Evolutionary conservation across 1,139 yeast genomes (phyloP).

Genomic region (Meyerozyma guilliermondii): DNA sequence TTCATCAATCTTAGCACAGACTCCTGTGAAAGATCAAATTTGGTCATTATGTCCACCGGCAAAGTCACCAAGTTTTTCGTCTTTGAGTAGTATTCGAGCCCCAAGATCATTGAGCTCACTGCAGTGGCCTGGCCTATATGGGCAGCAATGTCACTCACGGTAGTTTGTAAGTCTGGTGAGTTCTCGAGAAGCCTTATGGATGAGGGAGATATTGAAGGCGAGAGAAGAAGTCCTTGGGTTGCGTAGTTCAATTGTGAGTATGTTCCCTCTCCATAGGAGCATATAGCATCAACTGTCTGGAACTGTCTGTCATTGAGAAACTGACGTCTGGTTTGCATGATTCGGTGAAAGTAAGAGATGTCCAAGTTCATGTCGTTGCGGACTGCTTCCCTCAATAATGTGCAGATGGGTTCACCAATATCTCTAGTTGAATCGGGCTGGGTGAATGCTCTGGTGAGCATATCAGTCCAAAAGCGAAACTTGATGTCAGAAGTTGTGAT

Average conservation of each 20-base stretch:
- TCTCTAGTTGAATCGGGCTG: conserved; percentile 31
- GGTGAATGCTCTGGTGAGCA: conserved; percentile 38
- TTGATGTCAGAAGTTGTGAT: conserved; percentile 47
- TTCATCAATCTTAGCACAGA: conserved; percentile 46
- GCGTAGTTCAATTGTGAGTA: conserved; percentile 70
- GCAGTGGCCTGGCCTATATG: conserved; percentile 84
- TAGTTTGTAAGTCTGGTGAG: conserved; percentile 36
- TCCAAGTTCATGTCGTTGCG: conserved; percentile 48
- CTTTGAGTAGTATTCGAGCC: conserved; percentile 53
- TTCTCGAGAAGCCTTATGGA: conserved; percentile 46
- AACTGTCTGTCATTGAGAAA: conserved; percentile 44
- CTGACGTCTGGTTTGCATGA: conserved; percentile 56
- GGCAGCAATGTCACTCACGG: conserved; percentile 61
- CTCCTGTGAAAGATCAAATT: conserved; percentile 60
- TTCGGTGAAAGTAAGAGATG: conserved; percentile 51
- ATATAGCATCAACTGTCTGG: conserved; percentile 50
- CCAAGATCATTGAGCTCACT: conserved; percentile 61
- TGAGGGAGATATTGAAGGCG: conserved; percentile 57
- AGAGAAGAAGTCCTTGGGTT: conserved; percentile 56
- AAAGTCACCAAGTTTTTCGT: conserved; percentile 48
- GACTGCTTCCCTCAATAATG: conserved; percentile 48
- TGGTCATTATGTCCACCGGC: conserved; percentile 60
- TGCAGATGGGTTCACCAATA: conserved; percentile 62
- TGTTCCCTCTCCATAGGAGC: conserved; percentile 79
- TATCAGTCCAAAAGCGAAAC: conserved; percentile 60